phyloP scores from a whole-genome alignment of 2,329 filamentous ascomycete species.

The Emergomyces orientalis region DNA sequence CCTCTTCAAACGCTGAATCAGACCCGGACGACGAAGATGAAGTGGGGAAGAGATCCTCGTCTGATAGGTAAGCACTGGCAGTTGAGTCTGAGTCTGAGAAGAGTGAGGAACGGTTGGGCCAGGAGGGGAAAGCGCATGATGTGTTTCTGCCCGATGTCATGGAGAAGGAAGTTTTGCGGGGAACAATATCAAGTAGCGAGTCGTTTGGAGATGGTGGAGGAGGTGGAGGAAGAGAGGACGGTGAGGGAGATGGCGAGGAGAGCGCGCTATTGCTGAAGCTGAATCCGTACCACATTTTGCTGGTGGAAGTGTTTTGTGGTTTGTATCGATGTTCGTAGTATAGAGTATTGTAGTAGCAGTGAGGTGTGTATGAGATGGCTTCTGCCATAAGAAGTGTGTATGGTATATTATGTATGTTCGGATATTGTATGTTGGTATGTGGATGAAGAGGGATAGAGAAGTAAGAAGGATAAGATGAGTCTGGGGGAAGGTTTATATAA shows the following conservation, averaged over 20 bases:
- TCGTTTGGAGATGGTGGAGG: constrained; percentile 33
- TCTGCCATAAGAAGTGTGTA: not conserved
- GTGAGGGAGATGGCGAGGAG: constrained; percentile 22
- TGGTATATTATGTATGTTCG: not conserved
- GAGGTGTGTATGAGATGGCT: not conserved
- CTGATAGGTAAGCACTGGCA: constrained; percentile 34
- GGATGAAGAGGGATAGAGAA: not conserved
- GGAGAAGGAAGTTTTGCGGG: constrained; percentile 36
- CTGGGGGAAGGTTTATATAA: constrained; percentile 3
- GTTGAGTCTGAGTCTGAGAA: constrained; percentile 26
- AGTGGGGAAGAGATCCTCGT: constrained; percentile 35
- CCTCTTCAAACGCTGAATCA: constrained; percentile 1
- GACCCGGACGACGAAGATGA: constrained; percentile 22
- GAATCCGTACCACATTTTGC: constrained; percentile 21
- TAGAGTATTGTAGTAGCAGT: constrained; percentile 1
- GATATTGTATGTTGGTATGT: not conserved
- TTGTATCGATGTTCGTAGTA: constrained; percentile 1
- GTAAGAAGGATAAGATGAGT: not conserved
- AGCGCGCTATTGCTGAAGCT: constrained; percentile 22
- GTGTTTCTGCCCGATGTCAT: constrained; percentile 31
- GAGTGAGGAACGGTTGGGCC: constrained; percentile 35
- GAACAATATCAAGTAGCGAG: constrained; percentile 32
- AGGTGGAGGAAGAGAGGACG: constrained; percentile 26
- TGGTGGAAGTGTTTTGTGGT: not conserved
- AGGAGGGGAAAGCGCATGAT: constrained; percentile 37